Conservation (phyloP, 768 basidiomycete genomes). For the Termitomyces sp. region DNA sequence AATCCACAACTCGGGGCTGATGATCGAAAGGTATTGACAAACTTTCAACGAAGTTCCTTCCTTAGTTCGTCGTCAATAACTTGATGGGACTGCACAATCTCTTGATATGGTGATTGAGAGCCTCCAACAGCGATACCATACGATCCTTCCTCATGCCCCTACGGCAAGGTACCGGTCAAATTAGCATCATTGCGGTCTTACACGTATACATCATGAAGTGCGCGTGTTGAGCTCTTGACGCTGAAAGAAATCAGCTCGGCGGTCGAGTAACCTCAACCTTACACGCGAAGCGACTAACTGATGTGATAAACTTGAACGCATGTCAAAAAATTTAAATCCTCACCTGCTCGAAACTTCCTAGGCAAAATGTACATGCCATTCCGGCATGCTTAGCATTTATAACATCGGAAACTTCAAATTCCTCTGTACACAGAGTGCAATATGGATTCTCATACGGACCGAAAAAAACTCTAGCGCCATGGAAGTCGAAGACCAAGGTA, state of each 20-base stretch:
- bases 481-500: not conserved
- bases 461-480: not conserved
- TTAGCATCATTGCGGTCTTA: slow-evolving; percentile 5
- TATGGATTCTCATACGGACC: not conserved
- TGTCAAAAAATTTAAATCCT: not conserved
- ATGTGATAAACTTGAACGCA: too few species aligned
- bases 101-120: not conserved
- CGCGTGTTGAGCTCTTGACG: not conserved
- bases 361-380: not conserved
- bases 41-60: not conserved
- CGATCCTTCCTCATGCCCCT: slow-evolving; percentile 1
- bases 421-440: not conserved
- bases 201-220: not conserved
- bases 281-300: too few species aligned
- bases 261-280: not conserved
- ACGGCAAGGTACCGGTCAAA: slow-evolving; percentile 7
- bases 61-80: not conserved
- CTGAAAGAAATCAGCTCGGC: not conserved
- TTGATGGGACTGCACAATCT: not conserved
- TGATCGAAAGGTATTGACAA: slow-evolving; percentile 6
- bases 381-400: not conserved
- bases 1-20: slow-evolving; percentile 1
- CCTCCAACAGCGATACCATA: slow-evolving; percentile 1
- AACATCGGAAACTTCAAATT: not conserved
- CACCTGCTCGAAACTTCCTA: not conserved